phyloP scores from a whole-genome alignment of 1,139 yeast genomes.

The Blastobotrys buckinghamii region DNA sequence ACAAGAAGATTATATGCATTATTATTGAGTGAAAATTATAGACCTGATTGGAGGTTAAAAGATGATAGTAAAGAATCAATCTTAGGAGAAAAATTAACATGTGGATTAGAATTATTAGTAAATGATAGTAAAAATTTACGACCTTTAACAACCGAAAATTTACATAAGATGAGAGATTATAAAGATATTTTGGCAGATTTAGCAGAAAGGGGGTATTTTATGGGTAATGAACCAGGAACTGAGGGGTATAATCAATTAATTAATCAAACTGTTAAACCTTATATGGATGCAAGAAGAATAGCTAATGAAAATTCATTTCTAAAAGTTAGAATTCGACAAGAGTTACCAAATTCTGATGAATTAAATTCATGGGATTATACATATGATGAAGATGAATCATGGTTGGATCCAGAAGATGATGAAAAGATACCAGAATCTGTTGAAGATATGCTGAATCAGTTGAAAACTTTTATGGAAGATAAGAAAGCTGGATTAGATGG shows the following conservation, averaged over 20 bases:
- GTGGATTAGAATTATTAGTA: conserved; percentile 26
- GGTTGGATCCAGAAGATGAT: conserved; percentile 20
- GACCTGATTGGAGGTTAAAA: conserved; percentile 14
- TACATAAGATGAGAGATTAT: conserved; percentile 13
- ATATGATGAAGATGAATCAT: conserved; percentile 23
- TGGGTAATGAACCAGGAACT: conserved; percentile 15
- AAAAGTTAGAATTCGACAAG: conserved; percentile 6
- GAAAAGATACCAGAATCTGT: conserved; percentile 8
- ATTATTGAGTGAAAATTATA: conserved; percentile 16
- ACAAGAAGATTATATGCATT: conserved; percentile 26
- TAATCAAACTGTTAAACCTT: conserved; percentile 15
- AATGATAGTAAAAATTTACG: conserved; percentile 3
- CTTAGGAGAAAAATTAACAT: conserved; percentile 26
- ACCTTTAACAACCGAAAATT: conserved; percentile 4
- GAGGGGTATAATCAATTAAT: conserved; percentile 13
- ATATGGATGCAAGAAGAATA: conserved; percentile 12
- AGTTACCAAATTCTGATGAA: conserved; percentile 20
- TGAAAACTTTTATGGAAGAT: conserved; percentile 11
- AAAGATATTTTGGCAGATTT: conserved; percentile 14
- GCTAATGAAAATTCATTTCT: conserved; percentile 14
- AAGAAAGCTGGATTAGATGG: conserved; percentile 15
- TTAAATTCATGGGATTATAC: conserved; percentile 20
- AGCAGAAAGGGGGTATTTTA: conserved; percentile 19
- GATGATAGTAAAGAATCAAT: conserved; percentile 14
- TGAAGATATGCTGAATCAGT: conserved; percentile 13